Conservation (phyloP, 2,329 filamentous ascomycete genomes). For the Epichloe gansuensis region DNA sequence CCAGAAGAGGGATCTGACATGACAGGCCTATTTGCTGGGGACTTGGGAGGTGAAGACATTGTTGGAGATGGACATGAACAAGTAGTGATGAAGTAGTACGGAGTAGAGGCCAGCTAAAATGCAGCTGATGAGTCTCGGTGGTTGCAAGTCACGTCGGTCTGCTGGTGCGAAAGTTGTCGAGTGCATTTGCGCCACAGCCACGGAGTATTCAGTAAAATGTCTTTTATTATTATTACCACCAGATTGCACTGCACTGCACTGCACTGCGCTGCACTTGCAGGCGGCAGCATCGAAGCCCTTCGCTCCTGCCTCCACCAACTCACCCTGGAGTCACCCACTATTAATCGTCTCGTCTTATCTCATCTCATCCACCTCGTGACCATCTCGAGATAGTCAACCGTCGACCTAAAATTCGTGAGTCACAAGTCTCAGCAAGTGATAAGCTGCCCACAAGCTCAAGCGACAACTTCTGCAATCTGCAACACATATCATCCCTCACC, state of each 20-base stretch:
- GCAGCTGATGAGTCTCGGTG: no score
- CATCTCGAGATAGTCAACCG: not conserved
- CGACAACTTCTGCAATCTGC: not conserved
- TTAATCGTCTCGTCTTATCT: slow-evolving; percentile 1
- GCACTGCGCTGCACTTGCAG: not conserved
- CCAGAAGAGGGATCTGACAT: not conserved
- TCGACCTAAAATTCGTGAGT: not conserved
- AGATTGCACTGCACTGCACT: not conserved
- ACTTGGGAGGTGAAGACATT: slow-evolving; percentile 9
- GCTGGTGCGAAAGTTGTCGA: no score
- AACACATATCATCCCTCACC: not conserved
- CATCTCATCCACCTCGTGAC: slow-evolving; percentile 1
- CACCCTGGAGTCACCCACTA: not conserved
- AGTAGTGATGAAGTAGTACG: not conserved
- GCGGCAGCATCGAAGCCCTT: no score
- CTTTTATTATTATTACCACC: no score
- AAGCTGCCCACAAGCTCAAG: not conserved
- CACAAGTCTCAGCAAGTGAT: not conserved
- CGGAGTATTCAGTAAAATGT: no score
- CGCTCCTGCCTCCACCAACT: no score
- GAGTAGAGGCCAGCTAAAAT: not conserved
- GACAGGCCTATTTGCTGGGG: slow-evolving; percentile 4
- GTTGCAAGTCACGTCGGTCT: no score
- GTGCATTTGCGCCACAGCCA: no score
- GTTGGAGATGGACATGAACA: not conserved